phyloP scores from a whole-genome alignment of 768 basidiomycete species.

The Mycena chlorophos region DNA sequence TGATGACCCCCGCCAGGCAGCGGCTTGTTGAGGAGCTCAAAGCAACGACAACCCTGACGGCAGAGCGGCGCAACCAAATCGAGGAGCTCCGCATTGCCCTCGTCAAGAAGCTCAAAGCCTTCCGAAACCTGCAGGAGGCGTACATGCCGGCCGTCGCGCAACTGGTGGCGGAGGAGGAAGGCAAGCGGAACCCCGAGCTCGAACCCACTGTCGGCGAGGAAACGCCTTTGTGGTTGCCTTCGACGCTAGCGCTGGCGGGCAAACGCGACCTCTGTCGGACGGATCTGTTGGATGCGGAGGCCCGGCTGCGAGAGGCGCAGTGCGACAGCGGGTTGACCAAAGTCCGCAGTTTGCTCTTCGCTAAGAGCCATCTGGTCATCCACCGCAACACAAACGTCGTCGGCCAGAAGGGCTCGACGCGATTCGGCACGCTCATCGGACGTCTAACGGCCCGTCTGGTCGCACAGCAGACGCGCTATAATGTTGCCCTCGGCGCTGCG shows the following conservation, averaged over 20 bases:
- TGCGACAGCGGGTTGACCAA: no score
- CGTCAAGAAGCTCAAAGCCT: not conserved
- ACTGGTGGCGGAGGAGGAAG: constrained; percentile 1
- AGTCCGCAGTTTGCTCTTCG: no score
- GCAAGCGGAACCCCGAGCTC: not conserved
- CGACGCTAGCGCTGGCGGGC: not conserved
- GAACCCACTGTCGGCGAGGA: constrained; percentile 1
- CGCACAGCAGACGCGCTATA: no score
- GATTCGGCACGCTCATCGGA: no score
- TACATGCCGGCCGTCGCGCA: constrained; percentile 4
- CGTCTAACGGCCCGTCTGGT: no score
- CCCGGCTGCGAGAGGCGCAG: constrained; percentile 1
- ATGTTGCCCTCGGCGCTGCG: no score
- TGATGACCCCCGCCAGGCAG: not conserved
- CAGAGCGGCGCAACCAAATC: not conserved
- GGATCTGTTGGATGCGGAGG: not conserved
- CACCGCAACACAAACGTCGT: no score
- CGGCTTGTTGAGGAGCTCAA: not conserved
- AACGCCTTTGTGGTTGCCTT: constrained; percentile 3
- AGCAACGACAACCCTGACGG: not conserved
- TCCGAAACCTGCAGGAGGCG: not conserved
- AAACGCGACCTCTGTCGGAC: not conserved
- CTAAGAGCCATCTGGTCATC: no score
- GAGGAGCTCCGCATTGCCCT: constrained; percentile 11
- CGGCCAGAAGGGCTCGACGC: no score